Conservation (phyloP, 2,329 filamentous ascomycete species). For the Colletotrichum australisinense region DNA sequence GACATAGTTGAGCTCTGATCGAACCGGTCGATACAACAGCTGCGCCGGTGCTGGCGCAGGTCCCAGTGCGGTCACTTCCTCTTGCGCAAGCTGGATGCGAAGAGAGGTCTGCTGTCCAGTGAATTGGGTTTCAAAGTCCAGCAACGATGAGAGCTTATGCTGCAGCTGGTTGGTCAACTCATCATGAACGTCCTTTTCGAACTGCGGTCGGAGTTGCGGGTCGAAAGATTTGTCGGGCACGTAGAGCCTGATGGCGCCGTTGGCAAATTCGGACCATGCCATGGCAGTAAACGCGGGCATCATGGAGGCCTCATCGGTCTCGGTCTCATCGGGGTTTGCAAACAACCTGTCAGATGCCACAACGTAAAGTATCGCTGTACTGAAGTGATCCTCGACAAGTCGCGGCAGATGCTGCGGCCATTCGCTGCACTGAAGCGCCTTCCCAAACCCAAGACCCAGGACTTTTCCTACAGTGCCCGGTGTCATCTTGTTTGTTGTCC, state of each 20-base stretch:
- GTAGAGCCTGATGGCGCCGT: constrained; percentile 81
- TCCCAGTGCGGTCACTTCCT: constrained; percentile 73
- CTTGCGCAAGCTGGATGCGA: constrained; percentile 71
- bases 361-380: constrained; percentile 59
- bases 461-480: background rate
- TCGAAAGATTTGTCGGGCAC: constrained; percentile 90
- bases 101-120: constrained; percentile 77
- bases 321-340: background rate
- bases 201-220: constrained; percentile 73
- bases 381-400: constrained; percentile 55
- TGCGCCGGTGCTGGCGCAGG: constrained; percentile 72
- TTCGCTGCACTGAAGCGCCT: constrained; percentile 43
- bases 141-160: constrained; percentile 69
- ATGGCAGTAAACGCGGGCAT: constrained; percentile 45
- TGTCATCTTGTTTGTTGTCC: background rate
- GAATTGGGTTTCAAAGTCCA: constrained; percentile 73
- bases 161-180: constrained; percentile 67
- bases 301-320: background rate
- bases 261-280: constrained; percentile 81
- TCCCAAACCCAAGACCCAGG: background rate
- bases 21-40: constrained; percentile 76
- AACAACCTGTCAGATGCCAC: constrained; percentile 46
- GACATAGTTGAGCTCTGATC: constrained; percentile 75
- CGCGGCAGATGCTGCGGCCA: constrained; percentile 49
- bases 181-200: constrained; percentile 71